phyloP scores from a whole-genome alignment of 495 filamentous ascomycete genomes.

The Penicillium roqueforti region DNA sequence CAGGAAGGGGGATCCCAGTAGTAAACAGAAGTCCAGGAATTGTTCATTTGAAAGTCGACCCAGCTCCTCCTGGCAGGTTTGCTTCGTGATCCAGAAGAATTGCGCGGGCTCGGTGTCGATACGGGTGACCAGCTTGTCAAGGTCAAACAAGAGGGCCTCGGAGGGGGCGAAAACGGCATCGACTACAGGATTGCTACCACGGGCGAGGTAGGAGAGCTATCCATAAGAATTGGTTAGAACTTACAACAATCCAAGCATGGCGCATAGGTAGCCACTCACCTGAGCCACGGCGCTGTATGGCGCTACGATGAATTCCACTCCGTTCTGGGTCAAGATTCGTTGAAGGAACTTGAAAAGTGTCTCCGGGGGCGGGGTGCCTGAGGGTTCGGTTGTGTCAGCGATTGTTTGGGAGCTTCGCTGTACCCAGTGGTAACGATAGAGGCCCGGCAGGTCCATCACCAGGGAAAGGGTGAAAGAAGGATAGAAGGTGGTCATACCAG shows the following conservation, averaged over 20 bases:
- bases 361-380: conserved; percentile 54
- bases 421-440: neutral
- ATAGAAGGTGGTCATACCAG: conserved; percentile 52
- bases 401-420: conserved; percentile 1
- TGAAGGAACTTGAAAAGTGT: conserved; percentile 72
- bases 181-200: conserved; percentile 61
- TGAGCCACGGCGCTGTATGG: conserved; percentile 89
- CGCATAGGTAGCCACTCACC: conserved; percentile 43
- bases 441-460: neutral
- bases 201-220: conserved; percentile 79
- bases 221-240: conserved; percentile 5
- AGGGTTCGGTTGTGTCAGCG: conserved; percentile 19
- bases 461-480: neutral
- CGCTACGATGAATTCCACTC: conserved; percentile 76
- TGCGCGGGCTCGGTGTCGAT: conserved; percentile 64
- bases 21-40: conserved; percentile 78
- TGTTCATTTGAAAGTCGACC: conserved; percentile 62
- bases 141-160: conserved; percentile 83
- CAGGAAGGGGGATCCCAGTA: conserved; percentile 78
- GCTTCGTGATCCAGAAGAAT: conserved; percentile 70
- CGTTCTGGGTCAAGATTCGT: conserved; percentile 61
- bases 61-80: conserved; percentile 63
- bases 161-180: conserved; percentile 79
- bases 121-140: conserved; percentile 75
- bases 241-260: conserved; percentile 1